These are phyloP conservation scores for Lasiosphaeria ovina DNA, from an alignment of 495 filamentous ascomycete species.

Conservation along the genomic window DNA sequence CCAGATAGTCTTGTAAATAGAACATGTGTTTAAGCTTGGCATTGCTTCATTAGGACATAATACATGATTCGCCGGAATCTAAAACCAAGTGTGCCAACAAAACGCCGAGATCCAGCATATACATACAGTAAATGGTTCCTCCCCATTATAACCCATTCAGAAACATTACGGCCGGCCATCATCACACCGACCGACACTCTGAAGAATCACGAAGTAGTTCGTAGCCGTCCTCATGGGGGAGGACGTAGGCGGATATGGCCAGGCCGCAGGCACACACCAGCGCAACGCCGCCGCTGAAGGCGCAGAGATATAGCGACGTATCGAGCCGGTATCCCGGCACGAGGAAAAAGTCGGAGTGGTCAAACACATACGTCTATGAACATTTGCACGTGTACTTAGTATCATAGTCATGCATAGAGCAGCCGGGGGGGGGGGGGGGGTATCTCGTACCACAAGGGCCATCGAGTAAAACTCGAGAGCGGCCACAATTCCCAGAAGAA, in stretches of 20 bases:
- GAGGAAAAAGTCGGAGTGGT: slow-evolving; percentile 82
- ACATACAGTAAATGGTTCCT: not conserved
- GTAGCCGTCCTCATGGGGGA: slow-evolving; percentile 84
- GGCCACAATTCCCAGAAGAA: slow-evolving; percentile 60
- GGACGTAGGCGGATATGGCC: slow-evolving; percentile 57
- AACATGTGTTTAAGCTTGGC: too few relatives aligned
- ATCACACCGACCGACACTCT: slow-evolving; percentile 9
- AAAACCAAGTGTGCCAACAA: too few relatives aligned
- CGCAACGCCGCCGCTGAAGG: slow-evolving; percentile 66
- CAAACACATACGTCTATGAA: slow-evolving; percentile 72
- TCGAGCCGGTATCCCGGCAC: slow-evolving; percentile 78
- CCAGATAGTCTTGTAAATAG: too few relatives aligned
- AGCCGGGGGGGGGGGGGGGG: slow-evolving; percentile 36
- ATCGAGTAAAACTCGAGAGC: slow-evolving; percentile 65
- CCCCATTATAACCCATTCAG: not conserved
- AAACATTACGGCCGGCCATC: not conserved
- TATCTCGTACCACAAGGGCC: slow-evolving; percentile 69
- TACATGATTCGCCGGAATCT: too few relatives aligned
- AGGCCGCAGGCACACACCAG: slow-evolving; percentile 61
- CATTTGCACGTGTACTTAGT: not conserved
- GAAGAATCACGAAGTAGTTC: slow-evolving; percentile 40
- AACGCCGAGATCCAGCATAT: not conserved
- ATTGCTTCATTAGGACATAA: too few relatives aligned
- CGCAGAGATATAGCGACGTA: slow-evolving; percentile 73
- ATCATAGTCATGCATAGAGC: slow-evolving; percentile 4